A percentile compares a stretch with the other conserved stretches of the same genome.
Evolutionary conservation across 305 asterid genomes (phyloP).

Genomic region (Fraxinus nigra): DNA sequence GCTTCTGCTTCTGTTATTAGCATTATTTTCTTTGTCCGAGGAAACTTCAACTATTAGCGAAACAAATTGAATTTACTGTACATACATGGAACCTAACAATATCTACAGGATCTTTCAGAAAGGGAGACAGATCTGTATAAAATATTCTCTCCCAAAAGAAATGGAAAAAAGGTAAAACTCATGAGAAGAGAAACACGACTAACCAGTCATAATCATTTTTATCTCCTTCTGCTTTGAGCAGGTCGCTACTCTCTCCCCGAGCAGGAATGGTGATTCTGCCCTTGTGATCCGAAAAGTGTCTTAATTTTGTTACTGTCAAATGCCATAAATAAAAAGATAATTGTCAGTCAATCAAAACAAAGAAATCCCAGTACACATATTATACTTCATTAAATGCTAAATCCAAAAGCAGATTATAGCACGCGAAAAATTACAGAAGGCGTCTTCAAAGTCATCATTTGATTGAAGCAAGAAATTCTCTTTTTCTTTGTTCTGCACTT

Average conservation of each 20-base stretch:
- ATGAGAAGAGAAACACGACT: slow-evolving; percentile 25
- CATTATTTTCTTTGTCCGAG: slow-evolving; percentile 8
- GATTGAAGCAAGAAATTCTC: slow-evolving; percentile 87
- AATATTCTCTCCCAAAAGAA: neutral
- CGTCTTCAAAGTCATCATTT: slow-evolving; percentile 61
- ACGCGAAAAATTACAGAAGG: slow-evolving; percentile 50
- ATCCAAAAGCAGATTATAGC: slow-evolving; percentile 15
- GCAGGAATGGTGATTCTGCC: slow-evolving; percentile 73
- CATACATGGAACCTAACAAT: slow-evolving; percentile 6
- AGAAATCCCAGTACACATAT: slow-evolving; percentile 8
- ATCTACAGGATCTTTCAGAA: slow-evolving; percentile 7
- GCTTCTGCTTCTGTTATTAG: neutral
- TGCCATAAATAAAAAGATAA: slow-evolving; percentile 30
- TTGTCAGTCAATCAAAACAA: slow-evolving; percentile 29
- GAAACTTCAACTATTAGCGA: slow-evolving; percentile 2
- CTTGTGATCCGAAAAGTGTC: slow-evolving; percentile 61
- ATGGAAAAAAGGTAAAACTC: slow-evolving; percentile 13
- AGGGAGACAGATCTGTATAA: neutral
- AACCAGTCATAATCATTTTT: slow-evolving; percentile 96
- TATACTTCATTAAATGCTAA: slow-evolving; percentile 17
- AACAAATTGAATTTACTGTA: slow-evolving; percentile 6
- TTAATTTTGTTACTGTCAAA: slow-evolving; percentile 63
- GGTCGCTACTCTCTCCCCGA: slow-evolving; percentile 87
- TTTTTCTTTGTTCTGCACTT: slow-evolving; percentile 79
- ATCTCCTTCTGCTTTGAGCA: slow-evolving; percentile 84